Percentiles rank a stretch among this genome's conserved stretches.
Conservation (phyloP, 2,329 filamentous ascomycete species). For the Emergomyces pasteurianus region DNA sequence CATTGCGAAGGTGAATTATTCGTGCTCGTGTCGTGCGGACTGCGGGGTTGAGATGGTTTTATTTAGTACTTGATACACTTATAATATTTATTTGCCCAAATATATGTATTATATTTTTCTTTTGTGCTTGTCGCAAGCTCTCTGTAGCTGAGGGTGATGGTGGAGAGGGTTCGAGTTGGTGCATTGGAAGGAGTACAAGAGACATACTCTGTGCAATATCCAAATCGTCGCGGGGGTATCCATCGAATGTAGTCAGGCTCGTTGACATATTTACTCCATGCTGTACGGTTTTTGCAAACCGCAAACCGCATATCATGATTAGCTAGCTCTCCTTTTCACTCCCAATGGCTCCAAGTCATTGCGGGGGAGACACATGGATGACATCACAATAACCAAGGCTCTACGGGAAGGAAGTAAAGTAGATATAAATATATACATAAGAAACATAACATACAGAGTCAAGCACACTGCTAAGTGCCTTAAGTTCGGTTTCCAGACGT, state of each 20-base stretch:
- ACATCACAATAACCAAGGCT: background rate
- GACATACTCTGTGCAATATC: conserved; percentile 81
- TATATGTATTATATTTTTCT: too few relatives aligned
- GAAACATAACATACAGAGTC: conserved; percentile 54
- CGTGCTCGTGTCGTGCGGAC: conserved; percentile 86
- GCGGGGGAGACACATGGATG: background rate
- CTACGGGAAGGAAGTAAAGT: background rate
- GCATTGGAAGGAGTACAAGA: background rate
- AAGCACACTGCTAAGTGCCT: conserved; percentile 72
- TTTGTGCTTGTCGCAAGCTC: background rate
- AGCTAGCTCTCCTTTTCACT: background rate
- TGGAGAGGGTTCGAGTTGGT: background rate
- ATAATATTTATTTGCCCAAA: background rate
- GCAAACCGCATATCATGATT: background rate
- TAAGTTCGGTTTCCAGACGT: conserved; percentile 72
- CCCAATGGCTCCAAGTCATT: background rate
- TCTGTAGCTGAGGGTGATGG: background rate
- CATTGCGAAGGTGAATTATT: conserved; percentile 82
- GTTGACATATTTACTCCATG: conserved; percentile 92
- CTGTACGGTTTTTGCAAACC: conserved; percentile 44
- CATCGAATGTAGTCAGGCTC: conserved; percentile 71
- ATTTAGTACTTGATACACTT: conserved; percentile 1
- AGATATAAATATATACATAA: background rate
- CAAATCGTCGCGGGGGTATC: conserved; percentile 84
- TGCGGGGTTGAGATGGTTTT: conserved; percentile 24